phyloP scores from a whole-genome alignment of 768 basidiomycete species.

The Tricholomella constricta region DNA sequence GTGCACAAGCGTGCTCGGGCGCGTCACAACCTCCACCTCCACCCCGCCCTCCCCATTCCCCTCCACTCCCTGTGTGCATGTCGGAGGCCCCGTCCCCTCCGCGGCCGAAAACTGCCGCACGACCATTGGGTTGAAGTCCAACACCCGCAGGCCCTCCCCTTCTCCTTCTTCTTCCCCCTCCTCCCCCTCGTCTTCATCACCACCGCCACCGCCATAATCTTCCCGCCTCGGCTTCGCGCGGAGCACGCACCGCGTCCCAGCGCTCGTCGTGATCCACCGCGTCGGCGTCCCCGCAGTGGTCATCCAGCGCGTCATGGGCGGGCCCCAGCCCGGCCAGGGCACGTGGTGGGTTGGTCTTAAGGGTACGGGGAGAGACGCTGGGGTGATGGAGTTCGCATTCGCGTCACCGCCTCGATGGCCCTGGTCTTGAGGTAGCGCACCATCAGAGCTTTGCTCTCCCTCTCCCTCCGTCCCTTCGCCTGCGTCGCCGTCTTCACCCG shows the following conservation, averaged over 20 bases:
- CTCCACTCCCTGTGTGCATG: no score
- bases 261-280: constrained; percentile 24
- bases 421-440: no score
- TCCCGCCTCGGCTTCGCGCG: neutral
- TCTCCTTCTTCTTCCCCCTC: neutral
- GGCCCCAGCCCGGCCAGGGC: constrained; percentile 23
- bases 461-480: no score
- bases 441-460: no score
- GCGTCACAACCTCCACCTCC: neutral
- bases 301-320: constrained; percentile 19
- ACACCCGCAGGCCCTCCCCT: neutral
- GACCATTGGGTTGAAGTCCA: constrained; percentile 10
- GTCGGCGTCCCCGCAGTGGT: constrained; percentile 2
- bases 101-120: neutral
- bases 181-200: no score
- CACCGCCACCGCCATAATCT: no score
- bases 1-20: neutral
- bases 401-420: no score
- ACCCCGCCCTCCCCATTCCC: no score
- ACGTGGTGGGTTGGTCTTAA: no score
- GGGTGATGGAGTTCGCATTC: no score
- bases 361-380: no score
- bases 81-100: neutral
- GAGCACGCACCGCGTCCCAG: constrained; percentile 23
- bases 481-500: no score